Evolutionary conservation across 2,329 filamentous ascomycete genomes (phyloP), one percentile per base, ranked within the genome.

Genomic region (Phyllosticta citriasiana): DNA sequence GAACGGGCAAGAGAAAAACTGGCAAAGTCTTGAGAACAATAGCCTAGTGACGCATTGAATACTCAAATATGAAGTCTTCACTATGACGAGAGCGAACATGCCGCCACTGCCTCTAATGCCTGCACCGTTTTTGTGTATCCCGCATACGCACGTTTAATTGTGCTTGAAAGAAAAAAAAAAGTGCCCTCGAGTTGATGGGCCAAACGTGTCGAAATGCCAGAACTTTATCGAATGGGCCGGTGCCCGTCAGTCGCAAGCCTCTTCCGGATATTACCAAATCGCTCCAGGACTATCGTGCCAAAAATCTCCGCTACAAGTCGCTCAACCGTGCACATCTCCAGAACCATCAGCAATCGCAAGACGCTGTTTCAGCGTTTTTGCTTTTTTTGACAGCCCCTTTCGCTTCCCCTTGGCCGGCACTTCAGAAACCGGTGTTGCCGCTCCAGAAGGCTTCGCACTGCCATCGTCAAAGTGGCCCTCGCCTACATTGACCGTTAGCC

Each of bases 401-500:
- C 85, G 81, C 78, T 88, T 84, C 76, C 84, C 79, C 71, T 80
- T 66, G 24, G 30, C 24, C 30, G 63, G 62, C 25, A 59, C 66
- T 65, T 50, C 63, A 58, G 85, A 84, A 10, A 88, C 82, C 0
- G 91, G 92, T 1, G 94, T 97, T 3, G 89, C 91, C 0, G 91
- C 86, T 40, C 92, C 94, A 2, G 89, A 95, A 25, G 85, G 84
- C 71, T 96, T 94, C 67, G 87, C 88, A 68, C 83, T 87, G 56
- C 81, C 82, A 72, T 96, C 91, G 68, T 97, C 93, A 76, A 99
- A 99, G 73, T 96, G 86, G 63, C 94, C 94, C 81, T 99, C 94
- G 69, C 93, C 93, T 97, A 70, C 47, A 53, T 52, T 50, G 14
- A 50, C 68, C 81, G 40, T 60, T 16, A 57, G 59, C 35, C 16